Base-by-base conservation (phyloP, 2,329 filamentous ascomycete genomes). In the Hirsutella rhossiliensis region DNA sequence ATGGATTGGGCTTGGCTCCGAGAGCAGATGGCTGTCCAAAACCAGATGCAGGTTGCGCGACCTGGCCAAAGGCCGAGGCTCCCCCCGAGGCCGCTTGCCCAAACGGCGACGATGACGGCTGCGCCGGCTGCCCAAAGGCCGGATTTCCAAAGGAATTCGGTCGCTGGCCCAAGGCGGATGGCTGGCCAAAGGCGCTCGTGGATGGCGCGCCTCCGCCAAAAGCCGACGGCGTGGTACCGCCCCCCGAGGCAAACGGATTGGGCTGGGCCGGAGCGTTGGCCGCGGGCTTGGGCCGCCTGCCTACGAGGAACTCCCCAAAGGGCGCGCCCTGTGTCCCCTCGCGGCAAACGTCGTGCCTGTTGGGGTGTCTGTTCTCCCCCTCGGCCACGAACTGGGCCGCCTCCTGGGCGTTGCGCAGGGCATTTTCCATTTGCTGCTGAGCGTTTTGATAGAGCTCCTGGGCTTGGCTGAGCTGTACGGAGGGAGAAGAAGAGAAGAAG, bases 311-410 rank as follows among this genome's bases (percentile, higher is more conserved):
- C 40, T 64, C 58, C 39, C 69, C 68, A 45, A 64, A 68, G 0
- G 66, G 64, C 8, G 62, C 62, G n/a, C 64, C 61, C n/a, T 66
- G 61, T 0, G 56, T 67, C 40, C 63, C 64, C 50, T 69, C 63
- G 44, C 70, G 65, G 59, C 74, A 76, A 18, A 81, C 69, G 50
- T 89, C 84, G 43, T 74, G 66, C 36, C 87, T 75, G 56, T 92
- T 94, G 1, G 86, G 86, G 54, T 87, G 85, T 36, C 78, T 75
- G 43, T 84, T 78, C 43, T 75, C 76, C 19, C 74, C 77, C 5
- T 78, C 72, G 11, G 81, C 56, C 13, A 92, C 66, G 56, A 82
- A 92, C 44, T 79, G 73, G 38, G 84, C 71, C 1, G 89, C 88
- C 3, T 80, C 84, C 47, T 82, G 72, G 11, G 85, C 60, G 54